Conservation (phyloP, 257 asterid species). For the Nicotiana tabacum region DNA sequence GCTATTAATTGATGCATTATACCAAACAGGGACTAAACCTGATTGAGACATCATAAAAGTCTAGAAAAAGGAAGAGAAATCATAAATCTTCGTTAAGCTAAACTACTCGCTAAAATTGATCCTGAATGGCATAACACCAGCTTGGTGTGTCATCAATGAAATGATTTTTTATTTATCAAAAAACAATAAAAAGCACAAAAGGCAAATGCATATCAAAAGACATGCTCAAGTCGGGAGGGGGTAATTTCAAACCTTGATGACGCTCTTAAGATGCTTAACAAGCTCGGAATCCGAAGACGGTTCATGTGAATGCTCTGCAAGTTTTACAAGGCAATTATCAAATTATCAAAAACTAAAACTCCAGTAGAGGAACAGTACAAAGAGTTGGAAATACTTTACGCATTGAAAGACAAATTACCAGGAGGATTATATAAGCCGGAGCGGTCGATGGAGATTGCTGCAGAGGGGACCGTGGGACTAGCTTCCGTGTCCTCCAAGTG, state of each 20-base stretch:
- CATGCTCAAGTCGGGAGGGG: not conserved
- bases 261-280: slow-evolving; percentile 76
- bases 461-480: slow-evolving; percentile 31
- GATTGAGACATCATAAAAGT: not conserved
- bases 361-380: not conserved
- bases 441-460: slow-evolving; percentile 80
- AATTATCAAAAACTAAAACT: not conserved
- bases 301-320: slow-evolving; percentile 78
- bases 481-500: slow-evolving; percentile 42
- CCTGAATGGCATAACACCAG: no score
- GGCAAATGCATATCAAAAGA: not conserved
- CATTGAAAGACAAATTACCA: slow-evolving; percentile 27
- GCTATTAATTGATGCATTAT: not conserved
- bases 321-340: not conserved
- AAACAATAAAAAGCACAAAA: not conserved
- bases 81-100: not conserved
- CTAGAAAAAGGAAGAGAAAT: not conserved
- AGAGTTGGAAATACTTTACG: not conserved
- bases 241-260: slow-evolving; percentile 51
- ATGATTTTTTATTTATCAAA: no score
- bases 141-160: no score
- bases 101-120: not conserved
- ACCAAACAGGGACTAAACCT: not conserved
- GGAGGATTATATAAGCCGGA: slow-evolving; percentile 64
- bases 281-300: slow-evolving; percentile 63